Evolutionary conservation across 2,329 filamentous ascomycete species (phyloP).

Genomic region (Uncinocarpus reesii): DNA sequence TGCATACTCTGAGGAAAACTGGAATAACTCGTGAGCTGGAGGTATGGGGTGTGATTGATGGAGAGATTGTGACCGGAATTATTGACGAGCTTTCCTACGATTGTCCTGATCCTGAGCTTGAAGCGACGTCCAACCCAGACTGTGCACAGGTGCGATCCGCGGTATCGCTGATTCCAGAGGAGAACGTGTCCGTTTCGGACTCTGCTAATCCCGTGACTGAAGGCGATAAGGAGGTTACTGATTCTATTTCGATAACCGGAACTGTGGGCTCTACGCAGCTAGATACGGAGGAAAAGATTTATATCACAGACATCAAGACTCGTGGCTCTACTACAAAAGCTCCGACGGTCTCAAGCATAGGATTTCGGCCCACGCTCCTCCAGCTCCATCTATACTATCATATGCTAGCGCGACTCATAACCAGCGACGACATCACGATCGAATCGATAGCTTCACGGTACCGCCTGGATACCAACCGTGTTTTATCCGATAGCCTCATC

Average conservation of each 20-base stretch:
- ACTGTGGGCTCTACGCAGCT: not conserved
- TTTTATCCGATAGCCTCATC: conserved; percentile 72
- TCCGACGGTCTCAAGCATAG: conserved; percentile 49
- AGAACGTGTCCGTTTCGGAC: conserved; percentile 39
- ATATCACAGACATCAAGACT: conserved; percentile 84
- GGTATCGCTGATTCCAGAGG: conserved; percentile 30
- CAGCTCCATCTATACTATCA: conserved; percentile 86
- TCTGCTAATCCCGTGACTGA: conserved; percentile 30
- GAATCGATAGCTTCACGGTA: conserved; percentile 61
- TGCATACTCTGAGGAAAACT: conserved; percentile 60
- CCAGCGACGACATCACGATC: conserved; percentile 59
- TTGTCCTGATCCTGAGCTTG: conserved; percentile 62
- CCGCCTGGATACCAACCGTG: conserved; percentile 50
- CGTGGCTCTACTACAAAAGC: conserved; percentile 41
- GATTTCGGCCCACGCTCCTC: conserved; percentile 65
- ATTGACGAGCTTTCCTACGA: conserved; percentile 76
- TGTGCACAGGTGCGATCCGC: conserved; percentile 31
- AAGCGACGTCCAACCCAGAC: conserved; percentile 41
- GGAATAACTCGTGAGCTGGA: conserved; percentile 67
- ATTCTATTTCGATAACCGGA: conserved; percentile 20
- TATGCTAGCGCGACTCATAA: conserved; percentile 62
- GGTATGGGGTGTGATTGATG: conserved; percentile 76
- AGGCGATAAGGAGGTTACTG: conserved; percentile 29
- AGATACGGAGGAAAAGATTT: conserved; percentile 38
- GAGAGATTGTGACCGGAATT: conserved; percentile 73